Evolutionary conservation across 179 eudicot species (phyloP), one percentile per base, ranked within the genome.

Genomic region (Silene vulgaris): DNA sequence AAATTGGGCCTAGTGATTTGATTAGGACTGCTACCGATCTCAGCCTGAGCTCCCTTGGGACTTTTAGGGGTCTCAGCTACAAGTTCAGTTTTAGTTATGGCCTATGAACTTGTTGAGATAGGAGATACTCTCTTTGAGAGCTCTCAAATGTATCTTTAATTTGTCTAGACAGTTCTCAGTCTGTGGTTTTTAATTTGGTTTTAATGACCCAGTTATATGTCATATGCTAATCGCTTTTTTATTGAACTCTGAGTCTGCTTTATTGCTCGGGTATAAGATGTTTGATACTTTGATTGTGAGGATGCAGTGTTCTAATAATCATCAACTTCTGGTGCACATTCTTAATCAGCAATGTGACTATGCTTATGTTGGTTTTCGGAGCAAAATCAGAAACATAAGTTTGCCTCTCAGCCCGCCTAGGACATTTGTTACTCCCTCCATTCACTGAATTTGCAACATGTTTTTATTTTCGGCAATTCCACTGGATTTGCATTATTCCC

Each of bases 1-100:
- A 59, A 60, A 43, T 67, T 75, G 73, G 75, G 75, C 50, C 59
- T 14, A 8, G 13, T 21, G 48, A 3, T 40, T 75, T 3, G 43
- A 17, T 19, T 7, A 17, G 63, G 77, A 48, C 48, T 29, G 50
- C 28, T 0, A 21, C 56, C 21, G 56, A 12, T 30, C 17, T 65
- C 17, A 23, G 12, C 40, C 29, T 65, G 48, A 28, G 28, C 72
- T 75, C 6, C 14, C 73, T 75, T 19, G 57, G 54, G 50, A 17
- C 19, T 23, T 32, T 40, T 40, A 8, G 48, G 48, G 12, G 48
- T 40, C 43, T 32, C 26, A 65, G 35, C 35, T 20, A 17, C 29
- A 12, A 6, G 73, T 56, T 54, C n/a, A 75, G 19, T 28, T 26
- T 14, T 64, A 23, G 35, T 74, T 67, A 20, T 62, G 21, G 23